Evolutionary conservation across 176 grass and related monocot genomes (phyloP).

Genomic region (Oryza glaberrima): DNA sequence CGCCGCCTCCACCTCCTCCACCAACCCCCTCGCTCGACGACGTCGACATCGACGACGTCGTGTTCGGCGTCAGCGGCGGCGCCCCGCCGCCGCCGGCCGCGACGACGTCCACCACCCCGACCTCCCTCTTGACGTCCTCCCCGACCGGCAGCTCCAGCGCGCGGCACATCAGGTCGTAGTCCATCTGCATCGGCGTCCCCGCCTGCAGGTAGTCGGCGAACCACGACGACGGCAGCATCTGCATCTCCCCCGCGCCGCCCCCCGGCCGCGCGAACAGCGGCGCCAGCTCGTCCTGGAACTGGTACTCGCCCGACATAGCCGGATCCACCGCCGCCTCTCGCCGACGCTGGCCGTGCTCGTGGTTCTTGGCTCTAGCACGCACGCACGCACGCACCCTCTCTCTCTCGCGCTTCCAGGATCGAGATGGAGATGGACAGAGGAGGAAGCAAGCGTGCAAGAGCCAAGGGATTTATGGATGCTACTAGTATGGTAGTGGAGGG

Average conservation of each 20-base stretch:
- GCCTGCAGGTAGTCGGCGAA: slow-evolving; percentile 40
- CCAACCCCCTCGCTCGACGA: slow-evolving; percentile 73
- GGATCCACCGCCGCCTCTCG: not conserved
- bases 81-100: slow-evolving; percentile 16
- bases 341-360: not conserved
- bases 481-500: slow-evolving; percentile 27
- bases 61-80: slow-evolving; percentile 68
- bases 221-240: slow-evolving; percentile 18
- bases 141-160: slow-evolving; percentile 48
- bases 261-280: slow-evolving; percentile 59
- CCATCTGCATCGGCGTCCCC: slow-evolving; percentile 8
- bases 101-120: not conserved
- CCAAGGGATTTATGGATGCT: slow-evolving; percentile 11
- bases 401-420: slow-evolving; percentile 39
- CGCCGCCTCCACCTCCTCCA: not conserved
- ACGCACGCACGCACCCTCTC: not conserved
- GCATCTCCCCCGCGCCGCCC: not conserved
- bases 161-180: slow-evolving; percentile 60
- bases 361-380: not conserved
- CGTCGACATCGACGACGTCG: slow-evolving; percentile 71
- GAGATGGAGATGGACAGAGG: slow-evolving; percentile 35
- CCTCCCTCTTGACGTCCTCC: slow-evolving; percentile 24
- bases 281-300: slow-evolving; percentile 72
- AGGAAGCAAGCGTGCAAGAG: slow-evolving; percentile 22
- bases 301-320: slow-evolving; percentile 51